Base-by-base conservation (phyloP, 2,329 filamentous ascomycete species). In the Arthrobotrys iridis region DNA sequence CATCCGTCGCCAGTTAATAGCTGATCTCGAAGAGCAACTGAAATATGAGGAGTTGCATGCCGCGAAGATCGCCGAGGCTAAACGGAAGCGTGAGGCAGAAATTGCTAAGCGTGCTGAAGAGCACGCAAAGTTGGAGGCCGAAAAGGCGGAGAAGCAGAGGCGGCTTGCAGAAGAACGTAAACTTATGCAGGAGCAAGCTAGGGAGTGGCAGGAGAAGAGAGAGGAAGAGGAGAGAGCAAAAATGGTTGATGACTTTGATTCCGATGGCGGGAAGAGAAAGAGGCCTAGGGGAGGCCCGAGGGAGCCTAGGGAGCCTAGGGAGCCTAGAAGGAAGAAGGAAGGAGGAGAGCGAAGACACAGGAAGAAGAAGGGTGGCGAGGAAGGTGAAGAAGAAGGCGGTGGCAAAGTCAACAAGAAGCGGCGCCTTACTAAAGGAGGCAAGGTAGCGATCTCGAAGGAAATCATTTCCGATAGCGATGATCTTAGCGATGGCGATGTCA, bases 41-140 rank as follows among this genome's bases (percentile, higher is more conserved):
- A 92, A 96, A 77, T 98, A 96, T 82, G 95, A 99, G 82, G 90
- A 93, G 79, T 93, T 92, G 84, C 97, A 98, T 81, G 92, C 93
- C 35, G 89, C 91, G 79, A 96, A 95, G 82, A 87, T 98, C 2
- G 88, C 91, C 76, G 89, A 93, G 62, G 93, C 95, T 5, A 87
- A 91, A 35, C 88, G 91, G 79, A 87, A 89, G 76, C 90, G 94
- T 62, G 91, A 98, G 79, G 90, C 89, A 2, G 93, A 97, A 81
- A 85, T 93, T 18, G 87, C 86, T 74, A 88, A 88, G 75, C 90
- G 92, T 4, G 93, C 97, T 81, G 93, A 93, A 77, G 72, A 76
- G 41, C 72, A 71, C 26, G 89, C 90, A 80, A 88, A 90, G 45
- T 85, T 88, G 77, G 88, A 87, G 79, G 87, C 87, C 0, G 85